Evolutionary conservation across 257 asterid species (phyloP).

Genomic region (Asclepias syriaca): DNA sequence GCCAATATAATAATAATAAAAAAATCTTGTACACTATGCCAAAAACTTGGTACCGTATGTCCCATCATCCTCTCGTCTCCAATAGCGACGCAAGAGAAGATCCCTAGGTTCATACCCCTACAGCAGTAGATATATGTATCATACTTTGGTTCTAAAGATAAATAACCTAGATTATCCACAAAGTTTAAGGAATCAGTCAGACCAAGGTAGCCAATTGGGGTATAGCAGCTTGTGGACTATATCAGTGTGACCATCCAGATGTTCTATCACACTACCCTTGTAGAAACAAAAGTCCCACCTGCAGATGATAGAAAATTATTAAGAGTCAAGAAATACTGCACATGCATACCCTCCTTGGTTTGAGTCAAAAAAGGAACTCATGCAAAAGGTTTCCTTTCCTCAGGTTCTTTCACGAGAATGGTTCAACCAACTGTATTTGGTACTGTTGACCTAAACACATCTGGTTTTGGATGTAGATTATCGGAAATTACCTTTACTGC

Average conservation of each 20-base stretch:
- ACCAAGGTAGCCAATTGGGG: slow-evolving; percentile 95
- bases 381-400: background rate
- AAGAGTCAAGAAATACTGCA: background rate
- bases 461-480: background rate
- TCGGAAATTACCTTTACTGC: background rate
- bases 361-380: background rate
- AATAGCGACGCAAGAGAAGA: slow-evolving; percentile 80
- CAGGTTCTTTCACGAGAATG: background rate
- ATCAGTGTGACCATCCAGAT: slow-evolving; percentile 95
- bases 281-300: slow-evolving; percentile 96
- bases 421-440: background rate
- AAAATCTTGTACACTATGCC: slow-evolving; percentile 11
- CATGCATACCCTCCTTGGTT: background rate
- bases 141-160: slow-evolving; percentile 1
- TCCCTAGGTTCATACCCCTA: slow-evolving; percentile 97
- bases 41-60: slow-evolving; percentile 65
- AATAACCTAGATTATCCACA: background rate
- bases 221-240: slow-evolving; percentile 78
- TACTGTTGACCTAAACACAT: background rate
- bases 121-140: slow-evolving; percentile 22
- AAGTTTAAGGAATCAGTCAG: slow-evolving; percentile 29
- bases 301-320: slow-evolving; percentile 18
- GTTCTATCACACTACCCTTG: slow-evolving; percentile 89
- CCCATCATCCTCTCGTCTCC: slow-evolving; percentile 99
- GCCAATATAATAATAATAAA: background rate